Evolutionary conservation across 176 grass and related monocot genomes (phyloP).

Genomic region (Eleusine coracana): DNA sequence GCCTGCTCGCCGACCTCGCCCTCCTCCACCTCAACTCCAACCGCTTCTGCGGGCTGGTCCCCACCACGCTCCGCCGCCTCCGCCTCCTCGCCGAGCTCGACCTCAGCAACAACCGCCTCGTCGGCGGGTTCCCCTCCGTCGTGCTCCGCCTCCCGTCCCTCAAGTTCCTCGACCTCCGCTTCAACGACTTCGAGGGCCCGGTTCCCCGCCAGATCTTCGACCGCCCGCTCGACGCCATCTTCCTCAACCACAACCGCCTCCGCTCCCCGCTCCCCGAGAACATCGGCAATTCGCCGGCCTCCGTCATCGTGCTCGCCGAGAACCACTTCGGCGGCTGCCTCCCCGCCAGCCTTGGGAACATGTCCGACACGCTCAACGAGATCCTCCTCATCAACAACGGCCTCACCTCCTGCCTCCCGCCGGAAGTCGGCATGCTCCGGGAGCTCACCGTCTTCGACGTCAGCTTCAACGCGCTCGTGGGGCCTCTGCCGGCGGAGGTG

Average conservation of each 20-base stretch:
- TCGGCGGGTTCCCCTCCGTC: constrained; percentile 69
- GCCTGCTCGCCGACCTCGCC: constrained; percentile 75
- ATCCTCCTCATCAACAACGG: constrained; percentile 72
- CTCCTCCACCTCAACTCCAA: constrained; percentile 94
- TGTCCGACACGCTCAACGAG: constrained; percentile 77
- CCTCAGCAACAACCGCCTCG: constrained; percentile 96
- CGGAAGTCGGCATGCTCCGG: constrained; percentile 56
- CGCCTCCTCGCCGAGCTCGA: constrained; percentile 82
- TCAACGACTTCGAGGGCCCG: constrained; percentile 80
- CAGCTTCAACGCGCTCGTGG: constrained; percentile 58
- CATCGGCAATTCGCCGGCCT: constrained; percentile 69
- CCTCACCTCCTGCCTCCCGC: constrained; percentile 57
- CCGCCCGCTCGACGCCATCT: constrained; percentile 77
- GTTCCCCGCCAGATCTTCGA: constrained; percentile 67
- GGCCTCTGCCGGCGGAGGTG: constrained; percentile 55
- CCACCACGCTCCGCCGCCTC: constrained; percentile 52
- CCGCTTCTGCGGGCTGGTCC: constrained; percentile 86
- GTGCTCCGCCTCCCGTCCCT: constrained; percentile 70
- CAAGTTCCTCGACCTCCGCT: constrained; percentile 75
- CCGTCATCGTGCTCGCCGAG: constrained; percentile 75
- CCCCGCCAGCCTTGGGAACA: constrained; percentile 66
- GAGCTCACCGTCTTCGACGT: constrained; percentile 74
- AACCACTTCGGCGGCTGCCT: constrained; percentile 65
- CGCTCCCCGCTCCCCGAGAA: constrained; percentile 64
- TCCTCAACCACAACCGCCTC: constrained; percentile 86